Evolutionary conservation across 2,329 filamentous ascomycete species (phyloP).

Genomic region (Helotiales sp.): DNA sequence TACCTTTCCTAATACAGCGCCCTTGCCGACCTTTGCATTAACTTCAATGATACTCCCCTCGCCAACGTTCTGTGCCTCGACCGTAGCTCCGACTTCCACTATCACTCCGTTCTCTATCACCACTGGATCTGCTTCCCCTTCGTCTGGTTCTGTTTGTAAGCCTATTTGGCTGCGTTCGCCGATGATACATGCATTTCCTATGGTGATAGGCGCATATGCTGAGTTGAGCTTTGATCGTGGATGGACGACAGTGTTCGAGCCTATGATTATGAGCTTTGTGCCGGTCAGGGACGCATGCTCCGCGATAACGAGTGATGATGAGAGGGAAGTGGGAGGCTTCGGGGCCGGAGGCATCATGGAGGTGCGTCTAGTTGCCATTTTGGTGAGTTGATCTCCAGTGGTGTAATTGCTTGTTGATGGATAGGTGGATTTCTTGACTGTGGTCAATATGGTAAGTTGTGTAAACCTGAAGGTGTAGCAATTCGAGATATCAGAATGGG

Average conservation of each 20-base stretch:
- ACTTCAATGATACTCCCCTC: conserved; percentile 63
- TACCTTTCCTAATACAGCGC: conserved; percentile 64
- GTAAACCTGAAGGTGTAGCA: conserved; percentile 14
- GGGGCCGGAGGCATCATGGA: conserved; percentile 54
- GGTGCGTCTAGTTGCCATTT: conserved; percentile 38
- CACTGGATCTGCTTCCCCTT: conserved; percentile 38
- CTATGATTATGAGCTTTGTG: conserved; percentile 75
- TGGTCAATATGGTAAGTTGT: conserved; percentile 17
- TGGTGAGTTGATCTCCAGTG: not conserved
- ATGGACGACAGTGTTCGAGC: conserved; percentile 79
- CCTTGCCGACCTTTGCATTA: conserved; percentile 59
- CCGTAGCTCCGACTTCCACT: conserved; percentile 57
- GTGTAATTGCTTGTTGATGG: not conserved
- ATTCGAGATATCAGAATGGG: conserved; percentile 19
- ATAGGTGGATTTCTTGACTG: not conserved
- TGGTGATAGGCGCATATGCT: conserved; percentile 72
- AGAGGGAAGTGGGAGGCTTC: conserved; percentile 61
- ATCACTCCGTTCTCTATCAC: conserved; percentile 60
- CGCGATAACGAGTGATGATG: conserved; percentile 59
- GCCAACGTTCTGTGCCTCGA: conserved; percentile 52
- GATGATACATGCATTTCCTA: conserved; percentile 81
- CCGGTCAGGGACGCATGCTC: conserved; percentile 67
- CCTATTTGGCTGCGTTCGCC: conserved; percentile 67
- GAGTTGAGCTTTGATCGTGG: conserved; percentile 81
- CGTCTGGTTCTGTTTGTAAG: conserved; percentile 37